A percentile compares a stretch with the other conserved stretches of the same genome.
Evolutionary conservation across 257 asterid genomes (phyloP).

Genomic region (Jaltomata sinuosa): DNA sequence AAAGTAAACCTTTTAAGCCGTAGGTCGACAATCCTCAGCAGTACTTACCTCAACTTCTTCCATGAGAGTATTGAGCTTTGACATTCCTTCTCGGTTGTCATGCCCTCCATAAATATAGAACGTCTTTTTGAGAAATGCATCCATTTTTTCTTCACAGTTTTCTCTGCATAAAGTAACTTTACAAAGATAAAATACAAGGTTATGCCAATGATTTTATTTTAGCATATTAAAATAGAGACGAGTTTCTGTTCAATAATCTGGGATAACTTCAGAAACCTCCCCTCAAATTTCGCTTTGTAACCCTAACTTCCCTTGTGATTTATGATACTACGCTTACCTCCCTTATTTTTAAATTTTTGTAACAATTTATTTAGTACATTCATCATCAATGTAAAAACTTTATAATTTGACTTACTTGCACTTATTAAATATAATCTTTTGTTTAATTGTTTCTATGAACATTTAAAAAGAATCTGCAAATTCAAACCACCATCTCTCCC

Average conservation of each 20-base stretch:
- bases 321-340: neutral
- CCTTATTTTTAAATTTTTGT: neutral
- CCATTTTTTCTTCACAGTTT: conserved; percentile 32
- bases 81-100: conserved; percentile 41
- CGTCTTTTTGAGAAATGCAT: conserved; percentile 32
- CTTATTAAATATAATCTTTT: neutral
- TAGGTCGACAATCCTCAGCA: neutral
- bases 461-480: neutral
- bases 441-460: neutral
- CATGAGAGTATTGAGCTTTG: conserved; percentile 34
- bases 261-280: neutral
- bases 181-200: neutral
- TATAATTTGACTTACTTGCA: neutral
- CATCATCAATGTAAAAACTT: neutral
- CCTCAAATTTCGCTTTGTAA: neutral
- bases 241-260: neutral
- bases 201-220: neutral
- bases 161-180: conserved; percentile 19
- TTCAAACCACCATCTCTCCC: neutral
- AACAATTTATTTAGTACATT: neutral
- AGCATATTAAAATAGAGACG: neutral
- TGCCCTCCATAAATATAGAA: conserved; percentile 34
- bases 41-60: conserved; percentile 33
- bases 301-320: neutral
- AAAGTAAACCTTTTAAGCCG: neutral